Evolutionary conservation across 371 early-diverging fungal genomes (phyloP).

Genomic region (Haplosporangium sp.): DNA sequence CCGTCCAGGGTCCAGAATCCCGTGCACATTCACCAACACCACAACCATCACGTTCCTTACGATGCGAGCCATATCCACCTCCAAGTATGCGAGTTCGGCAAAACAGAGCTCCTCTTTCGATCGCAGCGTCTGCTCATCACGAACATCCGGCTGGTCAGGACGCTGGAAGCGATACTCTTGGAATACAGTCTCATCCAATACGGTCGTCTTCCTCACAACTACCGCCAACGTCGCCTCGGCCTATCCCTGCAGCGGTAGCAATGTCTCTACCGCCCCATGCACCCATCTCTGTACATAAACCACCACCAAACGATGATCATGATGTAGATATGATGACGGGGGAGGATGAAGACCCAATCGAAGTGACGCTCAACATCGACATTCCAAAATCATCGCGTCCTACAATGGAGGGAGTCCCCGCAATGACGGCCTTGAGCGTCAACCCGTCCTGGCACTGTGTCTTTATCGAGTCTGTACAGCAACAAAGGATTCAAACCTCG

Average conservation of each 20-base stretch:
- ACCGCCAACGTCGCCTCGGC: background rate
- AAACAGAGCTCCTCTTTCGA: too few relatives aligned
- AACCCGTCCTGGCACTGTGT: constrained; percentile 53
- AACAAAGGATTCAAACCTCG: constrained; percentile 17
- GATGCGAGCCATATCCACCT: too few relatives aligned
- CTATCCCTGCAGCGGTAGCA: background rate
- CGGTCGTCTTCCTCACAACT: too few relatives aligned
- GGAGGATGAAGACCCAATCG: constrained; percentile 26
- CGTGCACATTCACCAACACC: background rate
- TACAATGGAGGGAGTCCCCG: constrained; percentile 14
- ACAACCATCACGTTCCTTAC: too few relatives aligned
- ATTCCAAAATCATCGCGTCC: constrained; percentile 37
- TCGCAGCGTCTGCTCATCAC: too few relatives aligned
- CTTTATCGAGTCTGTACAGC: constrained; percentile 39
- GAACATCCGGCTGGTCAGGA: background rate
- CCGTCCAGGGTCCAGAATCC: too few relatives aligned
- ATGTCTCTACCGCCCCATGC: constrained; percentile 13
- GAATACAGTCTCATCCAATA: background rate
- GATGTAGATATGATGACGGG: constrained; percentile 16
- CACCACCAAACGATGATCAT: background rate
- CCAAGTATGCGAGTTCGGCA: too few relatives aligned
- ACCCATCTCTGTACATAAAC: constrained; percentile 14
- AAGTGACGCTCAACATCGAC: constrained; percentile 48
- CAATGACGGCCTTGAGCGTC: constrained; percentile 30
- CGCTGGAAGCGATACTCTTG: background rate